Evolutionary conservation across 2,329 filamentous ascomycete genomes (phyloP), one percentile per base, ranked within the genome.

Genomic region (Colletotrichum caudatum): DNA sequence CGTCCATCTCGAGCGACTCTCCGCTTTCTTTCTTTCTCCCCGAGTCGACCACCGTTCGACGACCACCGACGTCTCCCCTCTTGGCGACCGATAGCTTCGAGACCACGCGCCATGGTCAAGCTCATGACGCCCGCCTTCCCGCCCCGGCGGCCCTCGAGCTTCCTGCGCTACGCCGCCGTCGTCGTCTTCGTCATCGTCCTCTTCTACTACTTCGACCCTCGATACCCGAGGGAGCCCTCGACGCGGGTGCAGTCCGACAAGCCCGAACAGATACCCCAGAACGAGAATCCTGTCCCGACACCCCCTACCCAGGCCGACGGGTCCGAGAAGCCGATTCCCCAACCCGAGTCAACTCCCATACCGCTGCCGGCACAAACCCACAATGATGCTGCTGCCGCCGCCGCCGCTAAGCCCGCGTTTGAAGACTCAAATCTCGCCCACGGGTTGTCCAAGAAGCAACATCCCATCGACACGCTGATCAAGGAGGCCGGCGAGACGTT

Each of bases 121-220:
- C 53, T 84, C 78, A 78, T 81, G 71, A 80, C 82, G 73, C 79
- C 82, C 44, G 78, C 79, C 41, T 84, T 85, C 69, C 81, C 82
- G 51, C 81, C 82, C 67, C 81, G 83, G 69, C 82, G 84, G 65
- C 81, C 80, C 11, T 83, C 83, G 61, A 81, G 84, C 66, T 82
- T 85, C 64, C 90, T 93, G 66, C 86, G 91, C 64, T 87, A 88
- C 76, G 92, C 92, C 75, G 84, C 93, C 2, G 80, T 86, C 41
- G 81, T 87, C 26, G 92, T 91, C 7, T 90, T 93, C 72, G 69
- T 91, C 67, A 59, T 81, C 61, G 74, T 72, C 35, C 69, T 81
- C 16, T 73, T 81, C 68, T 81, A 79, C 70, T 81, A 81, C 76
- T 41, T 74, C 73, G 60, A 74, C 66, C 69, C 64, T 73, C 53